phyloP scores from a whole-genome alignment of 2,329 filamentous ascomycete genomes.

The Arthrobotrys iridis region DNA sequence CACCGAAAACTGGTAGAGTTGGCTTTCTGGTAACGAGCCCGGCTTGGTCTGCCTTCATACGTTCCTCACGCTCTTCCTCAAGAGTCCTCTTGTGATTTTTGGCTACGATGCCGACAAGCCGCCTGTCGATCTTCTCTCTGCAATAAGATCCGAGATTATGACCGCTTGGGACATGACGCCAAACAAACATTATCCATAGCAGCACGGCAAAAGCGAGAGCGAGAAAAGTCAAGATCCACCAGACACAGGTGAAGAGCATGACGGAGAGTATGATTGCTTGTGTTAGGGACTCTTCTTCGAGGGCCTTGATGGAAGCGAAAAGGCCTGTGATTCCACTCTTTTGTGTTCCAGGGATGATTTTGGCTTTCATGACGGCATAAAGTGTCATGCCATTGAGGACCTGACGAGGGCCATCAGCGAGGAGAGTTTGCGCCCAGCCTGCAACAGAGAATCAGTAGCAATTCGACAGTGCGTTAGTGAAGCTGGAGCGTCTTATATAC shows the following conservation, averaged over 20 bases:
- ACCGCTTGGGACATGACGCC: slow-evolving; percentile 84
- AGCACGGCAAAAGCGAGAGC: slow-evolving; percentile 77
- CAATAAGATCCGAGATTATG: slow-evolving; percentile 88
- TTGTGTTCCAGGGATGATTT: slow-evolving; percentile 72
- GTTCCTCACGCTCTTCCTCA: slow-evolving; percentile 70
- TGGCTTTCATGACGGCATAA: slow-evolving; percentile 80
- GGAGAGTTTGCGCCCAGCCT: slow-evolving; percentile 87
- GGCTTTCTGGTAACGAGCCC: slow-evolving; percentile 35
- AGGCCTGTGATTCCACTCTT: slow-evolving; percentile 61
- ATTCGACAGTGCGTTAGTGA: not conserved
- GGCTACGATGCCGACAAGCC: slow-evolving; percentile 83
- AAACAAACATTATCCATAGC: slow-evolving; percentile 88
- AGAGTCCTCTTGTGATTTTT: slow-evolving; percentile 89
- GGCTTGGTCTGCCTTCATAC: slow-evolving; percentile 50
- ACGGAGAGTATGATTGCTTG: slow-evolving; percentile 86
- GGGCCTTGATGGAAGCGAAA: slow-evolving; percentile 61
- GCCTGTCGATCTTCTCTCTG: slow-evolving; percentile 86
- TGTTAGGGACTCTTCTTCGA: slow-evolving; percentile 75
- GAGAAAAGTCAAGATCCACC: slow-evolving; percentile 85
- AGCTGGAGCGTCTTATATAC: slow-evolving; percentile 60
- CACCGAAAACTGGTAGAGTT: slow-evolving; percentile 38
- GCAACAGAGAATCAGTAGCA: slow-evolving; percentile 9
- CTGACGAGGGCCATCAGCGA: slow-evolving; percentile 92
- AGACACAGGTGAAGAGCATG: slow-evolving; percentile 78
- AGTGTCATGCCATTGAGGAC: slow-evolving; percentile 89